Percentiles rank a stretch among this genome's conserved stretches.
These are phyloP conservation scores for Melampsora larici-populina DNA, from an alignment of 1,284 basidiomycete genomes.

Conservation along the genomic window DNA sequence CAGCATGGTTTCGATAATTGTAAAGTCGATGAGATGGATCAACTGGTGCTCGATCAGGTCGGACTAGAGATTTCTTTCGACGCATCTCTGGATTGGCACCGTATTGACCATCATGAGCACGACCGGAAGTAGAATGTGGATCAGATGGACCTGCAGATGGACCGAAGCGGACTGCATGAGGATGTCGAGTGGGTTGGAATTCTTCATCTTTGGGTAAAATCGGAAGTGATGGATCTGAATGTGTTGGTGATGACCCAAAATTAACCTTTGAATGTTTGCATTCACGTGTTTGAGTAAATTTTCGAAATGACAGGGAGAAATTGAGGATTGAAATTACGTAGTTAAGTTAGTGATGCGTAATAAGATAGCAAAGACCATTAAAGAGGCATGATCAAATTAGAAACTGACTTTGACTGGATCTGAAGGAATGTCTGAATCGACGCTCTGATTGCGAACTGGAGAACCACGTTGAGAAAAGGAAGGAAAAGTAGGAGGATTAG, in stretches of 20 bases:
- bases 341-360: too few species aligned
- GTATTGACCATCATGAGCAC: background rate
- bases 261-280: background rate
- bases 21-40: conserved; percentile 91
- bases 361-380: too few species aligned
- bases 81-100: conserved; percentile 54
- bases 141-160: background rate
- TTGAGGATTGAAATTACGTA: too few species aligned
- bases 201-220: background rate
- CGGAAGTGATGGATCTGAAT: conserved; percentile 1
- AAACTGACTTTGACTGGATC: too few species aligned
- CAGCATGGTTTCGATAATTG: conserved; percentile 88
- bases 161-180: conserved; percentile 3
- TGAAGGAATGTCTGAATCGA: too few species aligned
- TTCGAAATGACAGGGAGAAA: too few species aligned
- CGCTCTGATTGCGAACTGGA: background rate
- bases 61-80: conserved; percentile 88
- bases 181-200: background rate
- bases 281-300: too few species aligned
- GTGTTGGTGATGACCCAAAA: background rate
- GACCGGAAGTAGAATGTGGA: background rate
- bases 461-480: background rate
- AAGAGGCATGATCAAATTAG: too few species aligned
- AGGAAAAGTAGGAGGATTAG: background rate
- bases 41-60: conserved; percentile 92